A percentile compares a stretch with the other conserved stretches of the same genome.
These are phyloP conservation scores for Buddleja alternifolia DNA, from an alignment of 257 asterid species.

Conservation along the genomic window DNA sequence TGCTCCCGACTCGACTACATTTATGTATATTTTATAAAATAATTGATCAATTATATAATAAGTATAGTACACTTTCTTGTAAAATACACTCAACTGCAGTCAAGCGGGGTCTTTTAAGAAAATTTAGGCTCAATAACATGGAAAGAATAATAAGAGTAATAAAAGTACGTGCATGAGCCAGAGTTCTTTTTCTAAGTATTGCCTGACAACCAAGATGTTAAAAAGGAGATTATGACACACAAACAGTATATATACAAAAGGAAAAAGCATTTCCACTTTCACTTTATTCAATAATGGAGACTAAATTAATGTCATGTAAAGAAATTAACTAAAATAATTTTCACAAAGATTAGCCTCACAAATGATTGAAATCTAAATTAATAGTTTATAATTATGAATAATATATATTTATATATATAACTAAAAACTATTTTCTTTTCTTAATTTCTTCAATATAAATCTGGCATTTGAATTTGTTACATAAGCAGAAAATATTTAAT, in stretches of 20 bases:
- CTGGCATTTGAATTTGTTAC: neutral
- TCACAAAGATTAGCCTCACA: neutral
- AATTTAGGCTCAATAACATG: too few relatives aligned
- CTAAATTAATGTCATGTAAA: neutral
- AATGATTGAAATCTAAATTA: neutral
- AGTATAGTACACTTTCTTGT: too few relatives aligned
- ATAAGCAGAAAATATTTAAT: neutral
- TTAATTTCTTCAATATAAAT: neutral
- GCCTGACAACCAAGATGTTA: constrained; percentile 26
- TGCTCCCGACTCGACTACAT: too few relatives aligned
- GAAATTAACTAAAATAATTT: neutral
- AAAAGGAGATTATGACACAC: constrained; percentile 9
- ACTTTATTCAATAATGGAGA: constrained; percentile 28
- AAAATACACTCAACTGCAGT: too few relatives aligned
- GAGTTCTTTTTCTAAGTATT: neutral
- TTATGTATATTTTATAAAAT: too few relatives aligned
- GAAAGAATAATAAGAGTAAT: neutral
- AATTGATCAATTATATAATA: too few relatives aligned
- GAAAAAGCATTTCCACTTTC: constrained; percentile 23
- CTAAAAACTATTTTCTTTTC: neutral
- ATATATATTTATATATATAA: too few relatives aligned
- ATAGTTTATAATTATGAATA: neutral
- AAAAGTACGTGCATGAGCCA: neutral
- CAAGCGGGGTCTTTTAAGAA: too few relatives aligned
- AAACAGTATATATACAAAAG: constrained; percentile 1